Base-by-base conservation (phyloP, 805 yeast genomes). In the Sungouiozyma ichnusensis region DNA sequence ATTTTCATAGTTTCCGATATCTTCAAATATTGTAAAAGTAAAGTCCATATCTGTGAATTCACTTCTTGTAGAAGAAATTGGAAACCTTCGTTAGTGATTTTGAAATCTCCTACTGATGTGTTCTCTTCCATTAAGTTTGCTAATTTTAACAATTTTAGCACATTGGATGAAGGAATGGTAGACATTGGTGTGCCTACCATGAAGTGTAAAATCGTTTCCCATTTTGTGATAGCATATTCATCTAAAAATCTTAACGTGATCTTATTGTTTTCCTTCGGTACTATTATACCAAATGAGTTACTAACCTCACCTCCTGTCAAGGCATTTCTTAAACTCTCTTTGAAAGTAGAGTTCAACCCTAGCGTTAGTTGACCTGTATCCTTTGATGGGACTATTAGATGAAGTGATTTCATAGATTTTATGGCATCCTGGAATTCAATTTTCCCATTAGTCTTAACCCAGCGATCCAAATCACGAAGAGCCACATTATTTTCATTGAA, bases 151-250 rank as follows among this genome's bases (percentile, higher is more conserved):
- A 92, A 67, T 15, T 78, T 73, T 39, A 92, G 67, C 1, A 90
- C 97, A 15, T 90, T 88, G n/a, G 73, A 72, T 38, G 88, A 80
- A 2, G 96, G 95, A 2, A 75, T 65, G 15, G 69, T 72, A 9
- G 74, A 69, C 37, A 80, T 65, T 40, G 85, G 84, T 0, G 97
- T 85, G 2, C 97, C 96, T 36, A 92, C 99, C 97, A 92, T 90
- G 66, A 81, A 92, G 68, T 92, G 97, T 52, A 92, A 68, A 51
- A 92, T 90, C 6, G 85, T 77, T 58, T 92, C 99, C 98, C 98
- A 92, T 57, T 83, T 86, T 37, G 72, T 74, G 5, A 86, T 73
- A 13, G 96, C 94, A 63, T 86, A 88, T 33, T 69, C 68, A 50
- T 85, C 94, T 38, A 90, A 67, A 52, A 80, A 81, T 32, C 70